phyloP scores from a whole-genome alignment of 140 eudicot species.

The Bidens hawaiensis region DNA sequence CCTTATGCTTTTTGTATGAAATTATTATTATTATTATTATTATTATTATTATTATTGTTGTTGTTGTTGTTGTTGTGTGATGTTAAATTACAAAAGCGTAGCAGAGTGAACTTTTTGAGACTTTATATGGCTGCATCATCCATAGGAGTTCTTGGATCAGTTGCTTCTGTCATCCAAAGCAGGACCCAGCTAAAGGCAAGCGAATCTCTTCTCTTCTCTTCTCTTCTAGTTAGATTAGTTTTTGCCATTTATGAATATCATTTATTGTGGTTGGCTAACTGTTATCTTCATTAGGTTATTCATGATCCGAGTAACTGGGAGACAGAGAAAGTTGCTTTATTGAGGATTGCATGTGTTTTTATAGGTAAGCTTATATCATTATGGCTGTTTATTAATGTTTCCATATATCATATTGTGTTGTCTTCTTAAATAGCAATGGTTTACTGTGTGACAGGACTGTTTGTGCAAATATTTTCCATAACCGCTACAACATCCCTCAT shows the following conservation, averaged over 20 bases:
- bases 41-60: no score
- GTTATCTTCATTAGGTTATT: slow-evolving; percentile 30
- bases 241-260: not conserved
- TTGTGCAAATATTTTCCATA: slow-evolving; percentile 42
- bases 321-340: slow-evolving; percentile 34
- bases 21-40: slow-evolving; percentile 3
- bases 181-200: slow-evolving; percentile 34
- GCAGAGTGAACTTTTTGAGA: slow-evolving; percentile 46
- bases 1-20: not conserved
- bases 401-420: slow-evolving; percentile 1
- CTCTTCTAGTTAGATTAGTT: not conserved
- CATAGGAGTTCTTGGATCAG: slow-evolving; percentile 34
- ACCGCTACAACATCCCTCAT: slow-evolving; percentile 45
- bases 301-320: slow-evolving; percentile 42
- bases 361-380: slow-evolving; percentile 31
- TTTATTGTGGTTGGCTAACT: not conserved
- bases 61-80: not conserved
- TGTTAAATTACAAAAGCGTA: slow-evolving; percentile 53
- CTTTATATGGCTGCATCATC: slow-evolving; percentile 47
- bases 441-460: slow-evolving; percentile 34
- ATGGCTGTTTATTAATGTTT: not conserved
- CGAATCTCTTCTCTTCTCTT: not conserved
- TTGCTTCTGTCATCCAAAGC: slow-evolving; percentile 30
- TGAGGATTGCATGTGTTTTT: slow-evolving; percentile 27
- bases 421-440: not conserved